A percentile compares a stretch with the other conserved stretches of the same genome.
Conservation (phyloP, 495 filamentous ascomycete species). For the Usnea hakonensis region DNA sequence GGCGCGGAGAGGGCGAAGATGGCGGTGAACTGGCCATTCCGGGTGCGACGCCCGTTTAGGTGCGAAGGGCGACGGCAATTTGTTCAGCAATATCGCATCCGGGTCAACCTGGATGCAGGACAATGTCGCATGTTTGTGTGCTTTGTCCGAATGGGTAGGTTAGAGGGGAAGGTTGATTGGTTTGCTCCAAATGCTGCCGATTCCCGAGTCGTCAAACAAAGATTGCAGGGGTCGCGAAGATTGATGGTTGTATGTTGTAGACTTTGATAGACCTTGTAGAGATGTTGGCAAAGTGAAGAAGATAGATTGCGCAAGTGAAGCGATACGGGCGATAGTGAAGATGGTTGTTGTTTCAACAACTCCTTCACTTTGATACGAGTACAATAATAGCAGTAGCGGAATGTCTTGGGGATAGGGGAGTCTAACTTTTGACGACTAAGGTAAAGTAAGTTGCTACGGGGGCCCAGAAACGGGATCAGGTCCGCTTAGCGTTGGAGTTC, state of each 20-base stretch:
- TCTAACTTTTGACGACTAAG: too few species aligned
- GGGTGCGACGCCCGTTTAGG: conserved; percentile 3
- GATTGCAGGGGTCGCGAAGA: background rate
- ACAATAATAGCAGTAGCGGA: too few species aligned
- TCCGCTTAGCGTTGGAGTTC: too few species aligned
- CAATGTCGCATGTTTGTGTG: conserved; percentile 13
- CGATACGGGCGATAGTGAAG: background rate
- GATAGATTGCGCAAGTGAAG: background rate
- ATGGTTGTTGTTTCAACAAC: background rate
- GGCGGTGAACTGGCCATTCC: conserved; percentile 52
- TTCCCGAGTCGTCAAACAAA: conserved; percentile 9
- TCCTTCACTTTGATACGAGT: too few species aligned
- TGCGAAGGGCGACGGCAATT: conserved; percentile 11
- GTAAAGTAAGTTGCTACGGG: too few species aligned
- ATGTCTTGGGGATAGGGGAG: background rate
- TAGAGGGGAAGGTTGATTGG: conserved; percentile 1
- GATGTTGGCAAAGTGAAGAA: too few species aligned
- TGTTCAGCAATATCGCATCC: conserved; percentile 7
- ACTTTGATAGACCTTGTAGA: too few species aligned
- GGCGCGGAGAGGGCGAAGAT: conserved; percentile 57
- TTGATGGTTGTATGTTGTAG: background rate
- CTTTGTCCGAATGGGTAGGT: conserved; percentile 2
- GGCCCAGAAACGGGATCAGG: too few species aligned
- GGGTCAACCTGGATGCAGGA: background rate
- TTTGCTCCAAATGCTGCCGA: conserved; percentile 10